Conservation (phyloP, 805 yeast species). For the Tetrapisispora phaffii region DNA sequence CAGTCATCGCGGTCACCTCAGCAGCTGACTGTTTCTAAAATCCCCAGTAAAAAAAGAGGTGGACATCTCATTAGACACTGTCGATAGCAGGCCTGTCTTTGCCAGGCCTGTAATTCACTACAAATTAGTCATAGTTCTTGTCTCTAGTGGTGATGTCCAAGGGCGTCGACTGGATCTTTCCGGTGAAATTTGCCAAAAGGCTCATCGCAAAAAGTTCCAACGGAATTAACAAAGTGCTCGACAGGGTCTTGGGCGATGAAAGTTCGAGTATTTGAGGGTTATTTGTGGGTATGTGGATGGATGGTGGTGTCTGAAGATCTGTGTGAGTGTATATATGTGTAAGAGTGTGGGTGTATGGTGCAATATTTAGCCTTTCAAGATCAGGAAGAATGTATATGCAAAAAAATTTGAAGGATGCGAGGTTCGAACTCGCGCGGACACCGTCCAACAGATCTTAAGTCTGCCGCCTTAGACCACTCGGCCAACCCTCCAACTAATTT, state of each 20-base stretch:
- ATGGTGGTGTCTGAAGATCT: too few species aligned
- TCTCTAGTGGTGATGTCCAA: not conserved
- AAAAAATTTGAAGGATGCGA: slow-evolving; percentile 4
- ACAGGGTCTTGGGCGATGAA: not conserved
- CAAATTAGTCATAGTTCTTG: not conserved
- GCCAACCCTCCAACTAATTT: slow-evolving; percentile 2
- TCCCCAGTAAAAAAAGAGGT: not conserved
- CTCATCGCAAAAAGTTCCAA: not conserved
- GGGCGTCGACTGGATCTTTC: not conserved
- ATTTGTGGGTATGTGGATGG: not conserved
- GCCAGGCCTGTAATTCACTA: not conserved
- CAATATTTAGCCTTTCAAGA: too few species aligned
- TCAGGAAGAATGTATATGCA: not conserved
- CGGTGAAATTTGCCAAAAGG: not conserved
- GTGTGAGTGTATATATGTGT: not conserved
- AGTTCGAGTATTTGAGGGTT: not conserved
- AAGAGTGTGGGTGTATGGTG: not conserved
- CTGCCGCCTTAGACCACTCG: slow-evolving; percentile 5
- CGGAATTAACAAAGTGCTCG: not conserved
- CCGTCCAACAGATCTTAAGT: slow-evolving; percentile 4
- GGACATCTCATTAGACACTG: not conserved
- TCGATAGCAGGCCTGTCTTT: not conserved
- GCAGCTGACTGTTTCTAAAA: not conserved
- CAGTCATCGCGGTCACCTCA: too few species aligned
- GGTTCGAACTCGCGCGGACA: slow-evolving; percentile 5